Conservation (phyloP, 768 basidiomycete genomes). For the Coprinopsis sp. region DNA sequence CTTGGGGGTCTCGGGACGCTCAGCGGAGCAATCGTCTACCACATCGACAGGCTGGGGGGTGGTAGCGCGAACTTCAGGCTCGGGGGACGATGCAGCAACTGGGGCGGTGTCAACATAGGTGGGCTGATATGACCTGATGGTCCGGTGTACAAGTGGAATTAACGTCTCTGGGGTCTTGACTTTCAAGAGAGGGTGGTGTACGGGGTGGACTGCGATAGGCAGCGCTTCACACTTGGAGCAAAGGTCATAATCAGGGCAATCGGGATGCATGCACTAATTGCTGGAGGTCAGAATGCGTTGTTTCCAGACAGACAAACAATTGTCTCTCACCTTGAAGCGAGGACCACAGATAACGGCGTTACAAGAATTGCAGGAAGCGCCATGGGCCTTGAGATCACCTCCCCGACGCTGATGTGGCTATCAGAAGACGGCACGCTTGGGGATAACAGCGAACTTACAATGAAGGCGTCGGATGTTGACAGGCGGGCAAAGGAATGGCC, state of each 20-base stretch:
- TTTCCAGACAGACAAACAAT: neutral
- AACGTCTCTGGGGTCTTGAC: conserved; percentile 49
- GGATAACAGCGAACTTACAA: conserved; percentile 39
- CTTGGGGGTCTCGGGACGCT: neutral
- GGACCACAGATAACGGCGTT: conserved; percentile 48
- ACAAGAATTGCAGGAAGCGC: conserved; percentile 63
- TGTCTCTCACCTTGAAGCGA: conserved; percentile 64
- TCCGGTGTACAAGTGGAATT: conserved; percentile 31
- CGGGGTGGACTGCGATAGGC: conserved; percentile 72
- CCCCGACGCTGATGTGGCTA: conserved; percentile 20
- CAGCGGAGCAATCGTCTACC: too few relatives aligned
- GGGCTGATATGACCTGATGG: too few relatives aligned
- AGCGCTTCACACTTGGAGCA: conserved; percentile 76
- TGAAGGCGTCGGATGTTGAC: conserved; percentile 45
- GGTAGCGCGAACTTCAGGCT: neutral
- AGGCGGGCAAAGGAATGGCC: conserved; percentile 69
- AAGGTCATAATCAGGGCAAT: conserved; percentile 78
- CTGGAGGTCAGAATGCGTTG: neutral
- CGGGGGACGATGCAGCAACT: too few relatives aligned
- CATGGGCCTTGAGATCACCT: conserved; percentile 31
- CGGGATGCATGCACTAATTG: conserved; percentile 69
- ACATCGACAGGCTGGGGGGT: neutral
- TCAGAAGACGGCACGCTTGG: neutral
- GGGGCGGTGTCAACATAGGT: too few relatives aligned
- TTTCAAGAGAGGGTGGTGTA: conserved; percentile 71